Base-by-base conservation (phyloP, 345 rosid species). In the Syzygium oleosum region DNA sequence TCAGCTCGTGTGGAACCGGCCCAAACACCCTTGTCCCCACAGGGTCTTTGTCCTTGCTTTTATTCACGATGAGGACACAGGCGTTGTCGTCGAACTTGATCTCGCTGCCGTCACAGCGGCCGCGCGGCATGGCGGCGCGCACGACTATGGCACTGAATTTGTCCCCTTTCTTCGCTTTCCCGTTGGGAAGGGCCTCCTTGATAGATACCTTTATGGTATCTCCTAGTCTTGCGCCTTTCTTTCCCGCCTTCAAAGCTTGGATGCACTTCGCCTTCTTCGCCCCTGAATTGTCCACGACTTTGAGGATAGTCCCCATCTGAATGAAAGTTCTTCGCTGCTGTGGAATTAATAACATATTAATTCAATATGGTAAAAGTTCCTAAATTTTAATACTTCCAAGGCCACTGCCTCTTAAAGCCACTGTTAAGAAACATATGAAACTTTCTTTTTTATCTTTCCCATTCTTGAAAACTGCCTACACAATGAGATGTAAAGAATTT, bases 51-150 rank as follows among this genome's bases (percentile, higher is more conserved):
- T 94, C 85, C 92, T 95, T 95, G 63, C 49, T 85, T 38, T 73
- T 73, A 41, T 22, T 38, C 84, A 94, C 95, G 21, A 95, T 94
- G 46, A 98, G 93, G 38, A 96, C 98, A 49, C 94, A 97, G 0
- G 99, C 99, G 12, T 96, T 98, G 90, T 98, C 98, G 84, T 98
- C 99, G 56, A 98, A 96, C 92, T 93, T 95, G 85, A 98, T 95
- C 90, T 94, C 97, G 61, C 97, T 94, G 54, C 99, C 99, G 89
- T 96, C 98, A 27, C 93, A 93, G 85, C 98, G 97, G 15, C 99
- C 99, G 29, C 93, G 90, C 87, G 92, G 98, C 99, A 96, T 94
- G 29, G 98, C 98, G 41, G 99, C 98, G 51, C 98, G 93, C 15
- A 96, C 98, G 49, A 97, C 97, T 58, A 97, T 97, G 61, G 96